Evolutionary conservation across 495 filamentous ascomycete genomes (phyloP), one percentile per base, ranked within the genome.

Genomic region (Ramalina intermedia): DNA sequence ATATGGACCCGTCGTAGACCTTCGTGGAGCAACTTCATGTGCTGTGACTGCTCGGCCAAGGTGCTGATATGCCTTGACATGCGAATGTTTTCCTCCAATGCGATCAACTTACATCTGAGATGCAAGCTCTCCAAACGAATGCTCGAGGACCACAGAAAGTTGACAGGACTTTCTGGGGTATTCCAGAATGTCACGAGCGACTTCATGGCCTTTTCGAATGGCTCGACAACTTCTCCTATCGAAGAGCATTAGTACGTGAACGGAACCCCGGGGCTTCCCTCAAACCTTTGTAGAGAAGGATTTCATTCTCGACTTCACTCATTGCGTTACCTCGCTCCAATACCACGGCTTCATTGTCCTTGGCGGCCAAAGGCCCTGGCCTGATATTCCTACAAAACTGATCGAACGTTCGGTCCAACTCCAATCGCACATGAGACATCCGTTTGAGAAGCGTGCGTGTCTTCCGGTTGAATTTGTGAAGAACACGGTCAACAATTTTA

Each of bases 301-400:
- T 50, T 1, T 16, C 37, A 3, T 17, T 36, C 36, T 54, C 43
- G 6, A 55, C 12, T n/a, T 48, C 51, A 3, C 14, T 40, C 37
- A 59, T 27, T 7, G 33, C 46, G 17, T 54, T 50, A n/a, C 47
- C 47, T 3, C 57, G 54, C 11, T 38, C 33, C 16, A 27, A 21
- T 3, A 59, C 46, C 29, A 54, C 2, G 2, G 44, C 41, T 14
- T 48, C 40, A 20, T 59, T 59, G 12, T 16, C 44, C 23, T 50
- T 44, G 12, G 51, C 57, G 29, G 43, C 36, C 6, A 59, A 41
- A 17, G 57, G 57, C 36, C 51, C 51, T 0, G 54, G 51, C 26
- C 43, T 42, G 16, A 59, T 43, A 1, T 33, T 39, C 1, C 37
- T 43, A 27, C 26, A 29, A 42, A 59, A 57, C 1, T 21, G 16